Evolutionary conservation across 495 filamentous ascomycete genomes (phyloP), one percentile per base, ranked within the genome.

Genomic region (Talaromyces stipitatus): DNA sequence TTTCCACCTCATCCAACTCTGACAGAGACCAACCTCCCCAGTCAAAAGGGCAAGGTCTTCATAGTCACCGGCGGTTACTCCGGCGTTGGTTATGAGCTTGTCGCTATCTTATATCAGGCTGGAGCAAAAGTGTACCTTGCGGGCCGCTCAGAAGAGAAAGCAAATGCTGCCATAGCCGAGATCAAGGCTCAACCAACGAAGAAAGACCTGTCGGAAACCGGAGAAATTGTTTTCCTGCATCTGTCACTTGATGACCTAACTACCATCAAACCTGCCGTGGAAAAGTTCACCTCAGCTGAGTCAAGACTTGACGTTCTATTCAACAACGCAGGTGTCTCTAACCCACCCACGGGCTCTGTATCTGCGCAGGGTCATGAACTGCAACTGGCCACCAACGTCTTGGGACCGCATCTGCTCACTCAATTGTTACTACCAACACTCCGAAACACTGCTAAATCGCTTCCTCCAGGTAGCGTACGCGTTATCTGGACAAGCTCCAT

Each of bases 291-390:
- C 4, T 47, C 56, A 0, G 54, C 66, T 30, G 77, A 82, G 62
- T 59, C 57, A 3, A 60, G 71, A 11, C 69, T 84, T 0, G 75
- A 84, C 55, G 73, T 82, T 8, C 67, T 85, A 0, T 82, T 69
- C 60, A 82, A 82, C 59, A 82, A 84, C 58, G 80, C 82, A 0
- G 82, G 81, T 6, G 64, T 83, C 22, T 64, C 66, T 22, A 47
- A 64, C 6, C 67, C 72, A 0, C 67, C 70, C 0, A 14, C 8
- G 1, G 72, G 66, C 8, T 65, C 58, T 8, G 38, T 57, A 6
- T 65, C 73, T 2, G 47, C 55, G 7, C 74, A 75, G 48, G 72
- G 72, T 28, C 56, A 68, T 9, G 72, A 76, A n/a, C 62, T 72
- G 1, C 70, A 73, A 54, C 54, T 75, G 12, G 74, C 61, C 2